Evolutionary conservation across 805 yeast species (phyloP).

Genomic region (Tetrapisispora arboricola): DNA sequence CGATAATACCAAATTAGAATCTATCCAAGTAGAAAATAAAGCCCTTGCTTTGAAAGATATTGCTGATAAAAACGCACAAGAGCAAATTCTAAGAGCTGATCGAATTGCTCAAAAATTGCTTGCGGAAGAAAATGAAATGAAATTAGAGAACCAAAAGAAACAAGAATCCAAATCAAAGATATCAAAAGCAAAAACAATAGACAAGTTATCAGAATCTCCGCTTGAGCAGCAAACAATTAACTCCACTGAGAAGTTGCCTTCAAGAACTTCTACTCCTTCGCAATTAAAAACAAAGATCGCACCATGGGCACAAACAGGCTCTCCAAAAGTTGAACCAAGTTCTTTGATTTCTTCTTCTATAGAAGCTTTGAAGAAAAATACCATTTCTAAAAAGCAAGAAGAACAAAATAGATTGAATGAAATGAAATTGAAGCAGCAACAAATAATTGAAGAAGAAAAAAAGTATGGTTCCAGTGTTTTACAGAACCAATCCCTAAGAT

Average conservation of each 20-base stretch:
- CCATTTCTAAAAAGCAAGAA: conserved; percentile 9
- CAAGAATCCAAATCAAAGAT: neutral
- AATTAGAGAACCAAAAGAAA: neutral
- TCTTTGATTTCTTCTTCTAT: conserved; percentile 12
- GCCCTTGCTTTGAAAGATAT: neutral
- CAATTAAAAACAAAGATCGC: conserved; percentile 9
- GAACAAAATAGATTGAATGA: conserved; percentile 3
- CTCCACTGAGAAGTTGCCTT: conserved; percentile 1
- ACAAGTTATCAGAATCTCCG: neutral
- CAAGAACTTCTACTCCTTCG: conserved; percentile 14
- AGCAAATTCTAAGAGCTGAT: conserved; percentile 12
- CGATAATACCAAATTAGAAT: conserved; percentile 1
- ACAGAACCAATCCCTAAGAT: conserved; percentile 11
- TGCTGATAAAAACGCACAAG: neutral
- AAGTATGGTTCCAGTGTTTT: conserved; percentile 12
- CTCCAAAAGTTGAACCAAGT: conserved; percentile 8
- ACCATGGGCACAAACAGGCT: conserved; percentile 22
- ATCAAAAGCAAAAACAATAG: neutral
- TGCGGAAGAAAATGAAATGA: conserved; percentile 1
- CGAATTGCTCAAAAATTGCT: conserved; percentile 15
- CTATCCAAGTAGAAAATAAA: neutral
- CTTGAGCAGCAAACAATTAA: neutral
- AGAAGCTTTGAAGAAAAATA: conserved; percentile 9
- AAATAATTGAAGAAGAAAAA: neutral
- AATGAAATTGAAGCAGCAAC: conserved; percentile 5